Percentiles rank a stretch among this genome's conserved stretches.
These are phyloP conservation scores for Exophiala aquamarina DNA, from an alignment of 2,329 filamentous ascomycete species.

Conservation along the genomic window DNA sequence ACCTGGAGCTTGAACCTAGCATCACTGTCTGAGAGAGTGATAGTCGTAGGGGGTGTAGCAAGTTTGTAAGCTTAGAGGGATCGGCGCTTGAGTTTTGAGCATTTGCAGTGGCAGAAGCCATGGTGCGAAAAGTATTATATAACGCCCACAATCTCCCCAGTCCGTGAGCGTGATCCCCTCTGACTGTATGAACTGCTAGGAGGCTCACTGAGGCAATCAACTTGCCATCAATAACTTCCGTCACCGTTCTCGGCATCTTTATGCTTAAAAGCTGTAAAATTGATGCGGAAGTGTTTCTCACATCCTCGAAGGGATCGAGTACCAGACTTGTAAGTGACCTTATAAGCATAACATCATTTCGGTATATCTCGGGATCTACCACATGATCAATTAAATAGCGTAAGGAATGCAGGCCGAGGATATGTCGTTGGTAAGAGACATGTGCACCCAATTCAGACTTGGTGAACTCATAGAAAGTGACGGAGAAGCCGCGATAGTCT, in stretches of 20 bases:
- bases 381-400: constrained; percentile 48
- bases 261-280: constrained; percentile 37
- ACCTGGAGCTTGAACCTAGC: constrained; percentile 3
- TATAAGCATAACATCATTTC: constrained; percentile 34
- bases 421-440: constrained; percentile 86
- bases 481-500: constrained; percentile 16
- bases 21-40: constrained; percentile 4
- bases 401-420: constrained; percentile 73
- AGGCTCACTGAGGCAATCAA: constrained; percentile 51
- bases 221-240: constrained; percentile 39
- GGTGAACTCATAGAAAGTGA: constrained; percentile 16
- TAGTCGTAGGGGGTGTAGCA: neutral
- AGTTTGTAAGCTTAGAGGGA: neutral
- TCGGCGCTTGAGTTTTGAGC: too few relatives aligned
- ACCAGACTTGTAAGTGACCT: constrained; percentile 73
- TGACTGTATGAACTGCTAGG: constrained; percentile 68
- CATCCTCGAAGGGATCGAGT: constrained; percentile 90
- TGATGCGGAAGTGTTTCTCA: constrained; percentile 59
- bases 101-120: neutral
- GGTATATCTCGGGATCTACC: constrained; percentile 18
- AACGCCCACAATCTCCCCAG: constrained; percentile 54
- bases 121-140: neutral
- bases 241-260: constrained; percentile 1
- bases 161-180: constrained; percentile 90
- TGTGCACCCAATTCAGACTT: constrained; percentile 72